A percentile compares a stretch with the other conserved stretches of the same genome.
phyloP scores from a whole-genome alignment of 768 basidiomycete species.

The Gautieria morchelliformis region DNA sequence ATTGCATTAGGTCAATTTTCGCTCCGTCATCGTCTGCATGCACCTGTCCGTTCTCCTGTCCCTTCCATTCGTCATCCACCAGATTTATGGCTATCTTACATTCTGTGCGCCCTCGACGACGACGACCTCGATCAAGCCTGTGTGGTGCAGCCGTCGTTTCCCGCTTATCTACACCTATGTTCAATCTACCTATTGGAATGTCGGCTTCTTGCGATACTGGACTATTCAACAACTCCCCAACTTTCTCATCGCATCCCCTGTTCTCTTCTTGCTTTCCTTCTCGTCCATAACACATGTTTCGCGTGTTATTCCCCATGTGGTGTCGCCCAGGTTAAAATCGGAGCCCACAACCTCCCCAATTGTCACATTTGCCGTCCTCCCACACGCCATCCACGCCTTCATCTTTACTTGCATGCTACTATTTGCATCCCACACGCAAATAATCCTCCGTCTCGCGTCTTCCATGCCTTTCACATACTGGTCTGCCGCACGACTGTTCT shows the following conservation, averaged over 20 bases:
- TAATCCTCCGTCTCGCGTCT: conserved; percentile 66
- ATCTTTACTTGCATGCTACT: conserved; percentile 53
- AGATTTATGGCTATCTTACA: conserved; percentile 49
- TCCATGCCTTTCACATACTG: conserved; percentile 79
- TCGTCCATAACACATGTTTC: conserved; percentile 30
- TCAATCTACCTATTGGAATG: conserved; percentile 80
- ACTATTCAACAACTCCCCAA: conserved; percentile 76
- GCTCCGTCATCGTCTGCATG: conserved; percentile 26
- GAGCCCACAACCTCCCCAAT: conserved; percentile 25
- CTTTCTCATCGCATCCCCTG: conserved; percentile 69
- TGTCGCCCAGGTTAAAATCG: background rate
- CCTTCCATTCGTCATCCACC: conserved; percentile 63
- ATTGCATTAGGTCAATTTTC: conserved; percentile 24
- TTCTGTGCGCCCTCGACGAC: conserved; percentile 45
- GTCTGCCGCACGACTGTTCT: conserved; percentile 65
- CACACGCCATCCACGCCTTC: conserved; percentile 70
- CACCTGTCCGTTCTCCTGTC: conserved; percentile 39
- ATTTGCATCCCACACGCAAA: conserved; percentile 81
- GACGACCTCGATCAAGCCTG: conserved; percentile 15
- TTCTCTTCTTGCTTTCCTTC: conserved; percentile 41
- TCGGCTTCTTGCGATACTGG: conserved; percentile 85
- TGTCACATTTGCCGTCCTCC: conserved; percentile 32
- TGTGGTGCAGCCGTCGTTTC: conserved; percentile 56
- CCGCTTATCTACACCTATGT: conserved; percentile 78
- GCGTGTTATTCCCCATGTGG: background rate